Evolutionary conservation across 2,329 filamentous ascomycete genomes (phyloP), one percentile per base, ranked within the genome.

Genomic region (Colletotrichum lindemuthianum): DNA sequence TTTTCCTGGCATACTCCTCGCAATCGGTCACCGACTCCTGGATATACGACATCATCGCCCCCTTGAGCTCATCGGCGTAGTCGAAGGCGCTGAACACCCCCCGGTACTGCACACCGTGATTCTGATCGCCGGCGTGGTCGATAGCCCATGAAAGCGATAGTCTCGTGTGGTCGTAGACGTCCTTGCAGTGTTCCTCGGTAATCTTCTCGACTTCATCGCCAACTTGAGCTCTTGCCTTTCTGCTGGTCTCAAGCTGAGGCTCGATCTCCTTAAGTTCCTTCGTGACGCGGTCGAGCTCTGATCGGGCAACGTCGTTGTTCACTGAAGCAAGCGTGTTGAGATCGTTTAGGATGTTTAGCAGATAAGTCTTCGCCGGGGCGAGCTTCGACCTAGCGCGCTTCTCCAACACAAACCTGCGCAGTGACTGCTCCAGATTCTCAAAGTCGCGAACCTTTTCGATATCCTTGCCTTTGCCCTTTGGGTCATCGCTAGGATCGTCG

Each of bases 381-480:
- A 99, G 86, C 80, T 99, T 99, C 8, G 96, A 98, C 36, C 93
- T 88, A 51, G 96, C 93, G 60, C 96, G 88, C 82, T 98, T 98
- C 75, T 99, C 96, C 33, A 99, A 84, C 8, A 99, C 96, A 70
- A 99, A 99, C 48, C 94, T 89, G 64, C 96, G 88, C 41, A 99
- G 78, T 4, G 96, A 96, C 69, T 92, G 88, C 77, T 99, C 96
- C 6, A 99, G 84, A 57, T 90, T 90, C 72, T 95, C 91, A 74
- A 99, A 99, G 72, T 98, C 94, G 64, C 90, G 88, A 10, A 94
- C 84, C 77, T 96, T 96, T 73, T 97, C 92, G 73, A 90, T 90
- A 59, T 93, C 92, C 74, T 97, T 97, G 60, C 91, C 92, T 73
- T 97, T 97, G 50, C 88, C 90, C 72, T 90, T 91, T 39, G 84